phyloP scores from a whole-genome alignment of 1,284 basidiomycete species.

The Pascua guehoae region DNA sequence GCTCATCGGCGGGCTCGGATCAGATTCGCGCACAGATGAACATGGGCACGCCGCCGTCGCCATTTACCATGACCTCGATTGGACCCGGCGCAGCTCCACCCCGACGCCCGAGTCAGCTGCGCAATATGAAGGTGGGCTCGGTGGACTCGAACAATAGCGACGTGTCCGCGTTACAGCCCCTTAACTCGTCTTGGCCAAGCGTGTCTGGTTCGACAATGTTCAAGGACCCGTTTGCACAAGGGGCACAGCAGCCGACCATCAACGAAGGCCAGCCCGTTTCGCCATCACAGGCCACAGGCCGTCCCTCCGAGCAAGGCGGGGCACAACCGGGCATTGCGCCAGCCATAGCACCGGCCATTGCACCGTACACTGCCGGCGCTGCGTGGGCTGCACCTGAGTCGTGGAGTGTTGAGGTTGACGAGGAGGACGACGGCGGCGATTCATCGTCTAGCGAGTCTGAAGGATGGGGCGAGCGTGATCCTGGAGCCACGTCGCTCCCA shows the following conservation, averaged over 20 bases:
- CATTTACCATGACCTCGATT: slow-evolving; percentile 28
- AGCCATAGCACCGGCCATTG: slow-evolving; percentile 7
- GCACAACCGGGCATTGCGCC: neutral
- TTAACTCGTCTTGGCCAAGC: slow-evolving; percentile 37
- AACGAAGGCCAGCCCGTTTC: neutral
- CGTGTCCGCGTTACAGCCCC: slow-evolving; percentile 22
- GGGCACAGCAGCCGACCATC: neutral
- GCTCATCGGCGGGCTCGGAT: slow-evolving; percentile 4
- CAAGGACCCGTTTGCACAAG: slow-evolving; percentile 40
- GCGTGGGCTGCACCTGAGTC: slow-evolving; percentile 56
- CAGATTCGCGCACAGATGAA: neutral
- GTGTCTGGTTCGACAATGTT: slow-evolving; percentile 28
- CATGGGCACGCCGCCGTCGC: slow-evolving; percentile 31
- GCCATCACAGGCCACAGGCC: slow-evolving; percentile 3
- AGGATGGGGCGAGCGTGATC: too few relatives aligned
- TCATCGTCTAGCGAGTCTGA: slow-evolving; percentile 15
- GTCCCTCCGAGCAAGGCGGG: neutral
- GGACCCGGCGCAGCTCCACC: slow-evolving; percentile 25
- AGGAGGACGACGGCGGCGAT: slow-evolving; percentile 29
- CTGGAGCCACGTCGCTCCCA: too few relatives aligned
- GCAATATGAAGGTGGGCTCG: slow-evolving; percentile 43
- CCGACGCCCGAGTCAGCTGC: slow-evolving; percentile 45
- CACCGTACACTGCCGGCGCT: slow-evolving; percentile 22
- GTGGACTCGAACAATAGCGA: slow-evolving; percentile 30
- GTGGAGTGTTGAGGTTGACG: slow-evolving; percentile 55